Evolutionary conservation across 371 early-diverging fungal genomes (phyloP), one percentile per base, ranked within the genome.

Genomic region (Circinella minor): DNA sequence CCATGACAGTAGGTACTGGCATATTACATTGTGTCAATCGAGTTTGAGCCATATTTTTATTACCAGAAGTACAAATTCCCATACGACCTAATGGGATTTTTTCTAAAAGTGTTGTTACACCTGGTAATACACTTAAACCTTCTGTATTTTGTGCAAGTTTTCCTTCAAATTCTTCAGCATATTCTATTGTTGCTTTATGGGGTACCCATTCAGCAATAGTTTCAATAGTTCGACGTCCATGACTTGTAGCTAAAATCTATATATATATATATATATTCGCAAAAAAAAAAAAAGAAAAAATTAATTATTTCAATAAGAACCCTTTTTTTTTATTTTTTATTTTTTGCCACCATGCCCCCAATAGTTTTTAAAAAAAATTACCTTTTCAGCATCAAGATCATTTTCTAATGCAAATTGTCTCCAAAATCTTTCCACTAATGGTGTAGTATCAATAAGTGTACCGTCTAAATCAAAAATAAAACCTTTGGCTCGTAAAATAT

Each of bases 381-480:
- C 84, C 77, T 84, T 70, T 43, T 74, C 75, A 38, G 80, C 71
- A 46, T 85, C 79, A n/a, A 85, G 54, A n/a, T 73, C 74, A 36
- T 85, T 71, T 54, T 81, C 68, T 1, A 36, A 46, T 4, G 85
- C 85, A 69, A 81, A 70, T 18, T 66, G 49, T 11, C 74, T 73
- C 85, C 85, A 85, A 46, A 76, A 77, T n/a, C 73, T 66, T n/a
- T 78, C 67, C 4, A 85, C 83, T 7, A 74, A 61, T 13, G 82
- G 80, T 0, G 85, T 85, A 1, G 85, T 82, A 68, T 85, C 85
- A 63, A 85, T 81, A 11, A 85, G 49, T 13, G 85, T 85, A 17
- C 83, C 82, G 71, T 85, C 85, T 20, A 85, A 70, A 61, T 85
- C 85, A 70, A 82, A 85, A 9, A 82, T 54, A 64, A 83, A 77